Base-by-base conservation (phyloP, 1,139 yeast genomes). In the Kurtzmaniella natalensis region DNA sequence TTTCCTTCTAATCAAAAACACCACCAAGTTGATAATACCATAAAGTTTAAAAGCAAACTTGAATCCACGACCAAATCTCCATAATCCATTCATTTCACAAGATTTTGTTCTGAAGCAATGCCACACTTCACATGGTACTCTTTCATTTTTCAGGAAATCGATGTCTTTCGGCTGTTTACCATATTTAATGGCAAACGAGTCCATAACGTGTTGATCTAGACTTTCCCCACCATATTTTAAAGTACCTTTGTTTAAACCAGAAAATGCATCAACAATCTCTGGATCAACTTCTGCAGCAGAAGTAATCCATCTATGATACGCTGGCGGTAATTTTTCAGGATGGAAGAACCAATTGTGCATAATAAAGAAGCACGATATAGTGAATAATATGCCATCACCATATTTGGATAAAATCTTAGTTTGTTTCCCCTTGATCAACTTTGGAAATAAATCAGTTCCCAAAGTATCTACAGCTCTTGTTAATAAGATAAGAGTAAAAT, bases 291-390 rank as follows among this genome's bases (percentile, higher is more conserved):
- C 48, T 5, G 72, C 68, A 14, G 69, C 66, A 35, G 54, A 50
- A 8, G 70, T 57, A 41, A 67, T 63, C 73, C 73, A 67, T 25
- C 48, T 45, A 18, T 53, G 51, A 41, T 67, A 67, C n/a, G 59
- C 51, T 4, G 55, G 53, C 5, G 68, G 60, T 22, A 67, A 45
- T 25, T 50, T 49, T 10, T 53, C 51, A 1, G 72, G 72, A 32
- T 50, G 40, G 40, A 47, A 64, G 37, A 62, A 60, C 72, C 72
- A 66, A 19, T 57, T 37, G 40, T 52, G 59, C 70, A 66, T 65
- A 31, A 66, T 60, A 18, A 60, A 46, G 34, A 43, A 55, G 45
- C 38, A 51, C 27, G 42, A 45, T 14, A 25, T 51, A 36, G 42
- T 52, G 50, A 40, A 53, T 42, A 40, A 43, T 7, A 36, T 26